phyloP scores from a whole-genome alignment of 1,284 basidiomycete species.

The Pulveroboletus sp. region DNA sequence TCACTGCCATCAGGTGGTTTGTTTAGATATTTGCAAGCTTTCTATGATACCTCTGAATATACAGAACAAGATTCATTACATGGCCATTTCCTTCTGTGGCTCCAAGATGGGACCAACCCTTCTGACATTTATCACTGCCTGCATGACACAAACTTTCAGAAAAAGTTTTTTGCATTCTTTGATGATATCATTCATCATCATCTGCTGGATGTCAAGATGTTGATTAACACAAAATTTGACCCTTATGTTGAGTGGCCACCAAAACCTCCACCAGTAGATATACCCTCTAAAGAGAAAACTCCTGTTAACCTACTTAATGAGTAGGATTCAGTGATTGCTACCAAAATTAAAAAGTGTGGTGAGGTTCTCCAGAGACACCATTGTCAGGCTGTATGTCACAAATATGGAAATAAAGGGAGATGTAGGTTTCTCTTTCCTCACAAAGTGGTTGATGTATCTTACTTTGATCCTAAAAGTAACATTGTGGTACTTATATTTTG shows the following conservation, averaged over 20 bases:
- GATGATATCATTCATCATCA: not conserved
- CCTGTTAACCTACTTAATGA: not conserved
- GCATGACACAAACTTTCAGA: not conserved
- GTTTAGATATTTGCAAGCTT: not conserved
- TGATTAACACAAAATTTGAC: not conserved
- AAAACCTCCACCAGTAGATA: not conserved
- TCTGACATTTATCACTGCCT: not conserved
- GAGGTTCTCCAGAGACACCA: slow-evolving; percentile 7
- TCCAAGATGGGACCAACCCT: not conserved
- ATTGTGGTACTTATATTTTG: slow-evolving; percentile 2
- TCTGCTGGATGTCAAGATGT: not conserved
- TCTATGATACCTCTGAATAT: not conserved
- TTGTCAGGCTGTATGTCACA: slow-evolving; percentile 10
- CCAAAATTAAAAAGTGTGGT: slow-evolving; percentile 11
- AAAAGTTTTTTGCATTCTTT: not conserved
- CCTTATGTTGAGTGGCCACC: not conserved
- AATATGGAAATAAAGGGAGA: not conserved
- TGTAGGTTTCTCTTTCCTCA: slow-evolving; percentile 13
- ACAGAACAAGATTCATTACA: not conserved
- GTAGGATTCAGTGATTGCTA: not conserved
- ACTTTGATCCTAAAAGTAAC: slow-evolving; percentile 9
- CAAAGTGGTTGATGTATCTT: slow-evolving; percentile 4
- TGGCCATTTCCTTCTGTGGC: not conserved
- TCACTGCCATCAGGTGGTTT: not conserved
- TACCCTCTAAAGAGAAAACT: too few species aligned